phyloP scores from a whole-genome alignment of 176 grass and related monocot species.

The Raddia distichophylla region DNA sequence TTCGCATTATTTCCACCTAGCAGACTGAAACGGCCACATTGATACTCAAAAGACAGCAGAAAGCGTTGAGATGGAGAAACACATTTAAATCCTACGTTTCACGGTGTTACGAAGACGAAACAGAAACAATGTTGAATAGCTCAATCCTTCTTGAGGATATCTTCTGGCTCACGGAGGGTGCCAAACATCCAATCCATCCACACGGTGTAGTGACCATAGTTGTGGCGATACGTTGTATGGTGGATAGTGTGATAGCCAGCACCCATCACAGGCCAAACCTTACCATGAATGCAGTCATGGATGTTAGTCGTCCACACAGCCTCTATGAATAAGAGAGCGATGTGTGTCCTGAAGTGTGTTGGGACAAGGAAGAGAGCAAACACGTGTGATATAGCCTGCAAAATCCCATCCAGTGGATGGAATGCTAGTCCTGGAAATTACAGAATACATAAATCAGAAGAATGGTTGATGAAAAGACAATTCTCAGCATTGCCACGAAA shows the following conservation, averaged over 20 bases:
- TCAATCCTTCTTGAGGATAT: conserved; percentile 66
- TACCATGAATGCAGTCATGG: conserved; percentile 95
- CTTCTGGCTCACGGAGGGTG: conserved; percentile 79
- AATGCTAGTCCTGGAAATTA: conserved; percentile 75
- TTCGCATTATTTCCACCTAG: conserved; percentile 34
- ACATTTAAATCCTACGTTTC: conserved; percentile 30
- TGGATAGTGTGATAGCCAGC: conserved; percentile 97
- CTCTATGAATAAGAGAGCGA: conserved; percentile 69
- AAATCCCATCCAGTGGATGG: conserved; percentile 94
- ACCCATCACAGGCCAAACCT: conserved; percentile 96
- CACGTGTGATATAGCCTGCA: conserved; percentile 85
- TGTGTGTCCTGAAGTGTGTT: conserved; percentile 70
- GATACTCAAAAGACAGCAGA: not conserved
- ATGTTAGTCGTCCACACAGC: conserved; percentile 92
- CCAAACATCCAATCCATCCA: conserved; percentile 99
- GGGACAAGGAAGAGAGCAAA: conserved; percentile 74
- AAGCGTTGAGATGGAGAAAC: not conserved
- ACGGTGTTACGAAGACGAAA: conserved; percentile 3
- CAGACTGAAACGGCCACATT: conserved; percentile 18
- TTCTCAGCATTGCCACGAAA: not conserved
- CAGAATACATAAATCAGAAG: not conserved
- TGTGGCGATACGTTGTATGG: conserved; percentile 95
- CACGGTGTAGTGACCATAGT: conserved; percentile 96
- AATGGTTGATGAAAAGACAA: not conserved
- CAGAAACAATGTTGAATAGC: not conserved